Evolutionary conservation across 2,329 filamentous ascomycete genomes (phyloP).

Genomic region (Diatrype stigma): DNA sequence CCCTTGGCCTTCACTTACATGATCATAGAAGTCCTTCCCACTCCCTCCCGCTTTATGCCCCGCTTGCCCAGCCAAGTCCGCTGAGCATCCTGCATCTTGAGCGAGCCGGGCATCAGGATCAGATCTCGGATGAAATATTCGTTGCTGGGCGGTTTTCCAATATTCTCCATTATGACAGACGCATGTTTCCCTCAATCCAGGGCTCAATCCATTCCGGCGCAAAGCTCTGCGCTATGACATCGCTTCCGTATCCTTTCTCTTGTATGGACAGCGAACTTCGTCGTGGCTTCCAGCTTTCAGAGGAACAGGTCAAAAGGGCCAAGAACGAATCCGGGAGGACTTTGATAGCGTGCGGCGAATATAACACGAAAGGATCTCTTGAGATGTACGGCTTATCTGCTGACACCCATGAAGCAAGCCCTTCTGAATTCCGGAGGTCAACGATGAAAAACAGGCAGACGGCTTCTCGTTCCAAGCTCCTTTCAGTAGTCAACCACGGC

Average conservation of each 20-base stretch:
- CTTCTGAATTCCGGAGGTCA: slow-evolving; percentile 38
- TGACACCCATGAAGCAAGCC: slow-evolving; percentile 16
- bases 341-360: slow-evolving; percentile 79
- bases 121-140: slow-evolving; percentile 75
- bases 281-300: slow-evolving; percentile 49
- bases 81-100: slow-evolving; percentile 78
- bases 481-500: slow-evolving; percentile 79
- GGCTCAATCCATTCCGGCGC: slow-evolving; percentile 82
- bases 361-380: slow-evolving; percentile 84
- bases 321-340: slow-evolving; percentile 55
- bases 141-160: slow-evolving; percentile 85
- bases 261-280: slow-evolving; percentile 57
- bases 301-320: slow-evolving; percentile 48
- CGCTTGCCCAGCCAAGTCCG: slow-evolving; percentile 75
- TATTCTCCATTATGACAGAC: slow-evolving; percentile 83
- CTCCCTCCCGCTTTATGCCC: slow-evolving; percentile 56
- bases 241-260: slow-evolving; percentile 64
- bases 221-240: slow-evolving; percentile 67
- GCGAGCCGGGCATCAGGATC: slow-evolving; percentile 43
- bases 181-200: slow-evolving; percentile 74
- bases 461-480: slow-evolving; percentile 72
- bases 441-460: slow-evolving; percentile 77
- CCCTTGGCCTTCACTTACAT: slow-evolving; percentile 74
- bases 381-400: slow-evolving; percentile 72
- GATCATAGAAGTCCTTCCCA: slow-evolving; percentile 57